Percentiles rank a stretch among this genome's conserved stretches.
Evolutionary conservation across 148 eudicot species (phyloP).

Genomic region (Rhododendron simsii): DNA sequence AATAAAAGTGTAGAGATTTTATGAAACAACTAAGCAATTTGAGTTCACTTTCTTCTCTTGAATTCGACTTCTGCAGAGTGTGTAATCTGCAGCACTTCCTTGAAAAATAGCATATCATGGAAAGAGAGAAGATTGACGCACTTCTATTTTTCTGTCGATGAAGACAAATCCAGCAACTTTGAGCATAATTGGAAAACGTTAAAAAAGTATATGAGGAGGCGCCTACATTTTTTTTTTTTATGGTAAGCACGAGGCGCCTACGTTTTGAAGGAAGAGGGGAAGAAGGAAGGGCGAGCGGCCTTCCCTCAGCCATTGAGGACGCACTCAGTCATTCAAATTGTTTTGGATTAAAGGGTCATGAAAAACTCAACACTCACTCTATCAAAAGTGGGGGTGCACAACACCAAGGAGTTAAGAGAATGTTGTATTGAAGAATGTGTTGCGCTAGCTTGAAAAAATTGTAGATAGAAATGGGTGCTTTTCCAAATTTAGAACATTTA

Average conservation of each 20-base stretch:
- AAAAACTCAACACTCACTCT: background rate
- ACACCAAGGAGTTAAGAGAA: background rate
- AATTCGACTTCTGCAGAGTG: background rate
- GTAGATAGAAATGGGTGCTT: background rate
- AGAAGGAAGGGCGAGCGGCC: background rate
- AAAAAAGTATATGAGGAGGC: too few relatives aligned
- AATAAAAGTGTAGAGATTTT: background rate
- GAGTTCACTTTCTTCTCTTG: background rate
- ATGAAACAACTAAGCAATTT: background rate
- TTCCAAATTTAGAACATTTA: background rate
- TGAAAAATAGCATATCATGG: background rate
- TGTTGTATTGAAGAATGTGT: background rate
- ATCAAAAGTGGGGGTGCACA: background rate
- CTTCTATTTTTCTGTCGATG: background rate
- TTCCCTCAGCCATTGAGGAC: background rate
- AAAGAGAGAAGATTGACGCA: background rate
- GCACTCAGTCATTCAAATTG: background rate
- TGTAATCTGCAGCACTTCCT: background rate
- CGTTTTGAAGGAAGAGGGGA: too few relatives aligned
- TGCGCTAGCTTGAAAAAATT: background rate
- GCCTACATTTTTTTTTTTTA: too few relatives aligned
- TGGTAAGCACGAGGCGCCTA: too few relatives aligned
- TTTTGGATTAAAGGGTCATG: background rate
- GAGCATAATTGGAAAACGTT: too few relatives aligned
- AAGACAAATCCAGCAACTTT: too few relatives aligned